Evolutionary conservation across 208 protist genomes (phyloP), one percentile per base, ranked within the genome.

Genomic region (Leptomonas pyrrhocoris): DNA sequence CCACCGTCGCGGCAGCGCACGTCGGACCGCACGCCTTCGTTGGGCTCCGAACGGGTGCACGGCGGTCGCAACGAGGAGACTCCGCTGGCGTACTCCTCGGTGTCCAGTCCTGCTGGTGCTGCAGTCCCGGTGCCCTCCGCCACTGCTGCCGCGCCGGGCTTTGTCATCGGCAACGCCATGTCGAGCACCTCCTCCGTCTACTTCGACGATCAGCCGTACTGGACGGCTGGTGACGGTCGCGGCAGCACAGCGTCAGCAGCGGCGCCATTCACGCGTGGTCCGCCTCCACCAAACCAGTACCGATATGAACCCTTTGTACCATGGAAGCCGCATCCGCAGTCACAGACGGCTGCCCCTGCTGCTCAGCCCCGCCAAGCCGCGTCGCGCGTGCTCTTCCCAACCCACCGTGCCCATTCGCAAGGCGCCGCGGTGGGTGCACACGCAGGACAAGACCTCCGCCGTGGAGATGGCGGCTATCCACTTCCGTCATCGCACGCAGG

Each of bases 131-230:
- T 66, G 43, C 31, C 60, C n/a, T 54, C 48, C 34, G 58, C 43
- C 0, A 64, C 61, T 27, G 61, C 60, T 1, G 68, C 49, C 11
- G 48, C 49, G 16, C 50, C 57, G 8, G 23, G n/a, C 56, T 68
- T 46, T 2, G 62, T 28, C 1, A 36, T 43, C 31, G 69, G 71
- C 62, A 57, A 64, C 62, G 28, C 62, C 19, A 15, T 65, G 27
- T 66, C 43, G 27, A 68, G 51, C 46, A 46, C 71, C 28, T 70
- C 71, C 11, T 76, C 71, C 36, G 55, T 69, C 21, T 76, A 76
- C 71, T 76, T 76, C 19, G 71, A 76, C 45, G 48, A 59, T 43
- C 60, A 65, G 60, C 60, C 60, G 28, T 65, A 43, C 46, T 55
- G 38, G 38, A 60, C 36, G 19, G 51, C 30, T n/a, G 19, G 38